phyloP scores from a whole-genome alignment of 2,329 filamentous ascomycete genomes.

The Trichoderma endophyticum region DNA sequence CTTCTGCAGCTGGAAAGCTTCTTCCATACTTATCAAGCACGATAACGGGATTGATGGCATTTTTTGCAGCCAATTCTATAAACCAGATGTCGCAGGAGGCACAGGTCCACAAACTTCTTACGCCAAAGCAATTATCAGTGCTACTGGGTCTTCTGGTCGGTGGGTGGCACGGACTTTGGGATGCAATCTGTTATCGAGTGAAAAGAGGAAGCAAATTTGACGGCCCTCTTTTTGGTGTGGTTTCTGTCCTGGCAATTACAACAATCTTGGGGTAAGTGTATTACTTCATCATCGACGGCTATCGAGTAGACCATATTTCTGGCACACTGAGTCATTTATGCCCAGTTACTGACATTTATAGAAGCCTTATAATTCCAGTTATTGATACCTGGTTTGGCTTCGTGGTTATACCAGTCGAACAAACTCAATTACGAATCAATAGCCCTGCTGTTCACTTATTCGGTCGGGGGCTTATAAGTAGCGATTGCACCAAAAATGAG shows the following conservation, averaged over 20 bases:
- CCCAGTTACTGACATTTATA: background rate
- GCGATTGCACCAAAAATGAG: background rate
- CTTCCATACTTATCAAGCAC: background rate
- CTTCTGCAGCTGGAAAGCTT: background rate
- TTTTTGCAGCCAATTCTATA: background rate
- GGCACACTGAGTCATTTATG: background rate
- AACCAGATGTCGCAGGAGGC: background rate
- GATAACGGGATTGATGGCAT: background rate
- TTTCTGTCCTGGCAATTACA: background rate
- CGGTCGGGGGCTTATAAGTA: background rate
- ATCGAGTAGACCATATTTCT: background rate
- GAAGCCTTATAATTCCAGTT: background rate
- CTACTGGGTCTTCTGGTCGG: background rate
- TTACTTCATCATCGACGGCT: background rate
- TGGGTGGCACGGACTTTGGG: background rate
- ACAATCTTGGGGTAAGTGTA: background rate
- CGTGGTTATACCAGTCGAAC: background rate
- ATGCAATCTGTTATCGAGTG: background rate
- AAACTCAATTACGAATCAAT: background rate
- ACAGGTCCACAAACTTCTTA: background rate
- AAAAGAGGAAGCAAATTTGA: background rate
- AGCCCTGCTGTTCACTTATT: background rate
- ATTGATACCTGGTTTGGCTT: constrained; percentile 1
- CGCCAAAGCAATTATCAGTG: background rate
- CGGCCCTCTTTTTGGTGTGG: background rate